Evolutionary conservation across 345 rosid genomes (phyloP).

Genomic region (Salix koriyanagi): DNA sequence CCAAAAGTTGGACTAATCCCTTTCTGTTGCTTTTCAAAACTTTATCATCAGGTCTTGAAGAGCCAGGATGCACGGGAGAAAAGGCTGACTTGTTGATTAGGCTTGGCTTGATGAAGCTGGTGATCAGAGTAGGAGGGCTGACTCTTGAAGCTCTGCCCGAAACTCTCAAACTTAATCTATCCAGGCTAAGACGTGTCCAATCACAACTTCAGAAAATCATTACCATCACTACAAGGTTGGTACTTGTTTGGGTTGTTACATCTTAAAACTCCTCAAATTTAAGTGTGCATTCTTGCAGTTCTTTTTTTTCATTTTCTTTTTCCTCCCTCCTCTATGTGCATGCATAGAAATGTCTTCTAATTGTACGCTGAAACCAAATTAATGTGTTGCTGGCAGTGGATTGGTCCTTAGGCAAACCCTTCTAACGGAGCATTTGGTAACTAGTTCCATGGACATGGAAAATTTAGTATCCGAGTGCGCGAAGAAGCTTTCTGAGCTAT

Average conservation of each 20-base stretch:
- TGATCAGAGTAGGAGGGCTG: constrained; percentile 2
- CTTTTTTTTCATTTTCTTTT: too few relatives aligned
- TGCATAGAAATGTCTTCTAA: background rate
- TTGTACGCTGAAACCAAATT: background rate
- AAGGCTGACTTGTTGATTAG: background rate
- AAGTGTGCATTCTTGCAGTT: too few relatives aligned
- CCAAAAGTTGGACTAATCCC: background rate
- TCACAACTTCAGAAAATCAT: constrained; percentile 14
- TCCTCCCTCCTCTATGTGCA: background rate
- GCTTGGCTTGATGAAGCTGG: constrained; percentile 13
- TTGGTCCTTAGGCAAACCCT: constrained; percentile 8
- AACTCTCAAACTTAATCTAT: constrained; percentile 3
- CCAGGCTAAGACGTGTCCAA: constrained; percentile 10
- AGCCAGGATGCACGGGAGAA: constrained; percentile 13
- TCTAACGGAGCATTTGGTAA: constrained; percentile 1
- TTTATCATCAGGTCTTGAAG: background rate
- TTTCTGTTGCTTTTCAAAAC: background rate
- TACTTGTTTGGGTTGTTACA: background rate
- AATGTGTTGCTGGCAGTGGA: background rate
- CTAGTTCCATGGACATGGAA: constrained; percentile 1
- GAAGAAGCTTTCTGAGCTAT: background rate
- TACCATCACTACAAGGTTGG: constrained; percentile 8
- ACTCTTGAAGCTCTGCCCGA: constrained; percentile 10
- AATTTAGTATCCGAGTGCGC: background rate
- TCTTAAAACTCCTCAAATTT: background rate